Evolutionary conservation across 306 rosid species (phyloP).

Genomic region (Castanea sativa): DNA sequence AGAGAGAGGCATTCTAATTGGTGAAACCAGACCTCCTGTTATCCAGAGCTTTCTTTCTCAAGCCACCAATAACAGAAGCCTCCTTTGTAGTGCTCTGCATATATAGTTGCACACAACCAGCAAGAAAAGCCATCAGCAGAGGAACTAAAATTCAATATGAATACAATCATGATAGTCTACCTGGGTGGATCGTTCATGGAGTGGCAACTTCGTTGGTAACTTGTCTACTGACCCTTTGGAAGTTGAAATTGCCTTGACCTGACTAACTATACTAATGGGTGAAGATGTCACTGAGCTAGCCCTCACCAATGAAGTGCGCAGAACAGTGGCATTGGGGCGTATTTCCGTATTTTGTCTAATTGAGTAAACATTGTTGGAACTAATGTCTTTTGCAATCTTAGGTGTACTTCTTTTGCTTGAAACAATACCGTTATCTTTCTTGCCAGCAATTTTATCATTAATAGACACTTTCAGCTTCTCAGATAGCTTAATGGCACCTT

Average conservation of each 20-base stretch:
- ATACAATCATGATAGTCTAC: neutral
- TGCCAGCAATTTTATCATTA: neutral
- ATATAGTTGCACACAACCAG: neutral
- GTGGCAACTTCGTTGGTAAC: constrained; percentile 3
- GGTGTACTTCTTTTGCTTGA: constrained; percentile 3
- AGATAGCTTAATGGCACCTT: constrained; percentile 6
- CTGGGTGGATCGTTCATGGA: constrained; percentile 14
- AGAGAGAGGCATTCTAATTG: neutral
- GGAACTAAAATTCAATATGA: neutral
- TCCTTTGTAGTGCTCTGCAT: constrained; percentile 16
- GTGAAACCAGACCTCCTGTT: constrained; percentile 15
- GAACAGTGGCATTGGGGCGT: constrained; percentile 15
- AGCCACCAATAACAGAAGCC: neutral
- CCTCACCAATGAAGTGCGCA: constrained; percentile 11
- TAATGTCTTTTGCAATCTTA: neutral
- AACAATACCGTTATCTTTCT: constrained; percentile 10
- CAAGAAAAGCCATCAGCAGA: neutral
- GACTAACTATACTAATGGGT: constrained; percentile 7
- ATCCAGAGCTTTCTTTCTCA: constrained; percentile 11
- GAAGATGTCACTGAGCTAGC: constrained; percentile 4
- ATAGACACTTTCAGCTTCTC: constrained; percentile 11
- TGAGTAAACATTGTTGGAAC: constrained; percentile 3
- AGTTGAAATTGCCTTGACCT: neutral
- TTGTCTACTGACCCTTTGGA: constrained; percentile 1
- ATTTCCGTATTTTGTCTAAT: neutral